Evolutionary conservation across 1,139 yeast genomes (phyloP).

Genomic region (Blastobotrys persicus): DNA sequence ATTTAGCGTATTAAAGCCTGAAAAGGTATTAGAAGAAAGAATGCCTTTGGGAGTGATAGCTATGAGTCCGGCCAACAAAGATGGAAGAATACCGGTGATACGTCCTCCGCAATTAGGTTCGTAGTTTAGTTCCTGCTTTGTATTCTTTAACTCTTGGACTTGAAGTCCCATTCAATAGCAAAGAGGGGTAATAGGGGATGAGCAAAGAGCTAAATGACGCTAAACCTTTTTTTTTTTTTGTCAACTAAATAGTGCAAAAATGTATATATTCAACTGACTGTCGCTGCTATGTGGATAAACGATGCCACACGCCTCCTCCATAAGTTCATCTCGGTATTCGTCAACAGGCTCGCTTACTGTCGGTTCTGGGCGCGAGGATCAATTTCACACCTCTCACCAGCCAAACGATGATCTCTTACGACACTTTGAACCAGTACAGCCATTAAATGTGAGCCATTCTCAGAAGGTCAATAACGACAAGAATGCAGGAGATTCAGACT

Average conservation of each 20-base stretch:
- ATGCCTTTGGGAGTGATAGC: constrained; percentile 20
- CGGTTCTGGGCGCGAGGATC: background rate
- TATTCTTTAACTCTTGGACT: too few relatives aligned
- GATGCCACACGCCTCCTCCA: too few relatives aligned
- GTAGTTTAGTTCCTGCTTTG: too few relatives aligned
- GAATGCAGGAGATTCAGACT: background rate
- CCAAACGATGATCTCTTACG: background rate
- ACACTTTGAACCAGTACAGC: background rate
- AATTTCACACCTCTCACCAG: background rate
- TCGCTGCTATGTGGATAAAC: too few relatives aligned
- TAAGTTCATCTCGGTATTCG: background rate
- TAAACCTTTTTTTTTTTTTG: too few relatives aligned
- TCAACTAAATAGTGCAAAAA: too few relatives aligned
- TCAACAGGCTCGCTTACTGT: background rate
- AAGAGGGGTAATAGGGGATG: too few relatives aligned
- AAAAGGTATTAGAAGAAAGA: background rate
- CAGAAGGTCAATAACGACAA: background rate
- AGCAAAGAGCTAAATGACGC: too few relatives aligned
- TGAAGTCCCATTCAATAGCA: too few relatives aligned
- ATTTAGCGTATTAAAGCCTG: background rate
- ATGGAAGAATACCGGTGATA: constrained; percentile 13
- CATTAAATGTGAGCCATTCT: background rate
- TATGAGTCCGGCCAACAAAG: constrained; percentile 18
- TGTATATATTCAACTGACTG: background rate
- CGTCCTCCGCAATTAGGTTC: too few relatives aligned